phyloP scores from a whole-genome alignment of 169 alveolate species.

The Nephromyces sp. region DNA sequence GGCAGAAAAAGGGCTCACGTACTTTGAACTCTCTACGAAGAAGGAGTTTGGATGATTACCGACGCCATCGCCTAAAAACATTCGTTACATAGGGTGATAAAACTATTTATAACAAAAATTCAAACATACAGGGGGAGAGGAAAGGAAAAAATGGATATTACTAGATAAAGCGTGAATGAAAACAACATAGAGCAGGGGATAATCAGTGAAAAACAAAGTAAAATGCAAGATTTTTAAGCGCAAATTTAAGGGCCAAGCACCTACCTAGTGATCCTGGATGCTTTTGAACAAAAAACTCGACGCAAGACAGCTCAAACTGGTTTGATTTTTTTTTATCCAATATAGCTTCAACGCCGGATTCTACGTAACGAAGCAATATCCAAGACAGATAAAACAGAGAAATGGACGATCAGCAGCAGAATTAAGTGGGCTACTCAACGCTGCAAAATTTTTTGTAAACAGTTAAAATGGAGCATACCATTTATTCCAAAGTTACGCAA shows the following conservation, averaged over 20 bases:
- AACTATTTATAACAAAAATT: no score
- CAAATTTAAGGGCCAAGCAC: background rate
- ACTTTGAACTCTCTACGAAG: conserved; percentile 40
- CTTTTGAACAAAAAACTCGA: conserved; percentile 62
- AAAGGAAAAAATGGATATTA: background rate
- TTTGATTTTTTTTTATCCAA: conserved; percentile 39
- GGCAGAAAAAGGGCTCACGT: no score
- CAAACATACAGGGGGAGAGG: background rate
- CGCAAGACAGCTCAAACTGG: conserved; percentile 74
- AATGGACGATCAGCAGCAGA: conserved; percentile 51
- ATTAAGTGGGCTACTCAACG: conserved; percentile 44
- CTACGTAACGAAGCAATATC: no score
- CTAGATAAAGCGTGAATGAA: no score
- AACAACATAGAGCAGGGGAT: no score
- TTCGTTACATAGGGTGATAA: no score
- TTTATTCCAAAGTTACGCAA: conserved; percentile 12
- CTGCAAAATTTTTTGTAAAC: background rate
- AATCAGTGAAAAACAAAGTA: no score
- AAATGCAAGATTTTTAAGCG: no score
- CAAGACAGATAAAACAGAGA: no score
- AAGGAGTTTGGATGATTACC: conserved; percentile 78
- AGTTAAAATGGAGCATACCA: conserved; percentile 1
- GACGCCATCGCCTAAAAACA: conserved; percentile 75
- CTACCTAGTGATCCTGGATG: conserved; percentile 61
- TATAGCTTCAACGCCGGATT: no score